Evolutionary conservation across 1,139 yeast genomes (phyloP).

Genomic region (Candida sp.): DNA sequence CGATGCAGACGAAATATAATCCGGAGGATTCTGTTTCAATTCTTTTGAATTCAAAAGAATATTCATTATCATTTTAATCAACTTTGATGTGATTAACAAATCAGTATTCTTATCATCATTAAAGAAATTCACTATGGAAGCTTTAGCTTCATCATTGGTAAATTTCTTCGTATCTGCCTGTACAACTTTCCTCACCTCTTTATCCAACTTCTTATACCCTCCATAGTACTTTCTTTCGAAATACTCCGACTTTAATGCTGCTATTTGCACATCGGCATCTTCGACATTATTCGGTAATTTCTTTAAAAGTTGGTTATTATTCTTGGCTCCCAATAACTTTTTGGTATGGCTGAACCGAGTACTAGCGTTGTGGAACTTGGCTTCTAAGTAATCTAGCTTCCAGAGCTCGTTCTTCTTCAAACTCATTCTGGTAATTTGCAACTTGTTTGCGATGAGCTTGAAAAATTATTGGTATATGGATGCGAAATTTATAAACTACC

Average conservation of each 20-base stretch:
- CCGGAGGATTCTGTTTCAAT: slow-evolving; percentile 27
- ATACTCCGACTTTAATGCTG: slow-evolving; percentile 41
- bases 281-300: slow-evolving; percentile 34
- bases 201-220: slow-evolving; percentile 37
- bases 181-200: slow-evolving; percentile 27
- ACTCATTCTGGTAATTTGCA: not conserved
- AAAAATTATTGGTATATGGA: slow-evolving; percentile 1
- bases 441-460: slow-evolving; percentile 10
- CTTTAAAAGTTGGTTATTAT: slow-evolving; percentile 41
- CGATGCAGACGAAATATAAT: slow-evolving; percentile 24
- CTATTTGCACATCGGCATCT: slow-evolving; percentile 43
- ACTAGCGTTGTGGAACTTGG: slow-evolving; percentile 35
- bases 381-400: slow-evolving; percentile 51
- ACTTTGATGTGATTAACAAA: slow-evolving; percentile 28
- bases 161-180: slow-evolving; percentile 20
- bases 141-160: slow-evolving; percentile 14
- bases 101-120: slow-evolving; percentile 15
- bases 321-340: slow-evolving; percentile 45
- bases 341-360: slow-evolving; percentile 57
- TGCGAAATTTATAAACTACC: not conserved
- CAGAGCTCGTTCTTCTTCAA: slow-evolving; percentile 27
- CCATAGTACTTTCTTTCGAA: slow-evolving; percentile 52
- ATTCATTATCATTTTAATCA: slow-evolving; percentile 26
- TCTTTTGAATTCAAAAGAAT: slow-evolving; percentile 24
- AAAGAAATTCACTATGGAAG: slow-evolving; percentile 17